These are phyloP conservation scores for Neurospora hispaniola DNA, from an alignment of 495 filamentous ascomycete genomes.

Conservation along the genomic window DNA sequence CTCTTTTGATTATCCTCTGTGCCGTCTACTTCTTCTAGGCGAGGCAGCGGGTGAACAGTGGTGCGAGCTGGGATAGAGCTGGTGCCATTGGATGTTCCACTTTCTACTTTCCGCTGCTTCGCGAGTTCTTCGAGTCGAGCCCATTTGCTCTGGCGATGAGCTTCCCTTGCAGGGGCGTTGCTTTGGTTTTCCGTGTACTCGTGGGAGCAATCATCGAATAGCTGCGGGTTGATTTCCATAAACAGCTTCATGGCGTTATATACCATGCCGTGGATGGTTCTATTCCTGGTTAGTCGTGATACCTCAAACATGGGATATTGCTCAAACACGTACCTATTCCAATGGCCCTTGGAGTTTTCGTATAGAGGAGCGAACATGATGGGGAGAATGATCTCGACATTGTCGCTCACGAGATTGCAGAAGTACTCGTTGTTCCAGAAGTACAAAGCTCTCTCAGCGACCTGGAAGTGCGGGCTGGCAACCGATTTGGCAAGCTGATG, in stretches of 20 bases:
- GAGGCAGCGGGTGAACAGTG: conserved; percentile 22
- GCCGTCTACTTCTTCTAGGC: conserved; percentile 59
- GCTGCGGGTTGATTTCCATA: conserved; percentile 98
- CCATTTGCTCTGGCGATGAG: conserved; percentile 72
- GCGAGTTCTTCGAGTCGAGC: conserved; percentile 73
- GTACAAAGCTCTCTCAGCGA: conserved; percentile 93
- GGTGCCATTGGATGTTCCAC: conserved; percentile 17
- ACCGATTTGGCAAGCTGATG: conserved; percentile 96
- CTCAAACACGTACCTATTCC: conserved; percentile 68
- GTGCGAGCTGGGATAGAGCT: conserved; percentile 10
- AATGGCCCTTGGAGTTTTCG: conserved; percentile 98
- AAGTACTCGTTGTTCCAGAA: conserved; percentile 99
- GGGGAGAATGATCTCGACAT: conserved; percentile 93
- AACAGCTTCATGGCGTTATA: conserved; percentile 99
- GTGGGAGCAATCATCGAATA: conserved; percentile 97
- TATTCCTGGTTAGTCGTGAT: conserved; percentile 22
- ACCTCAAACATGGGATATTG: background rate
- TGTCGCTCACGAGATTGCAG: conserved; percentile 98
- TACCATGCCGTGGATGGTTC: conserved; percentile 99
- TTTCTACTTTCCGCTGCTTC: conserved; percentile 39
- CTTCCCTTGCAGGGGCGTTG: conserved; percentile 67
- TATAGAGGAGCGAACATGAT: conserved; percentile 99
- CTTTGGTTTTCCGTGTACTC: conserved; percentile 97
- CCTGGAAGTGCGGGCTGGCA: conserved; percentile 97
- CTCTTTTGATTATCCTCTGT: conserved; percentile 77